Evolutionary conservation across 75 land plant species (phyloP), one percentile per base, ranked within the genome.

Genomic region (Pinus albicaulis): DNA sequence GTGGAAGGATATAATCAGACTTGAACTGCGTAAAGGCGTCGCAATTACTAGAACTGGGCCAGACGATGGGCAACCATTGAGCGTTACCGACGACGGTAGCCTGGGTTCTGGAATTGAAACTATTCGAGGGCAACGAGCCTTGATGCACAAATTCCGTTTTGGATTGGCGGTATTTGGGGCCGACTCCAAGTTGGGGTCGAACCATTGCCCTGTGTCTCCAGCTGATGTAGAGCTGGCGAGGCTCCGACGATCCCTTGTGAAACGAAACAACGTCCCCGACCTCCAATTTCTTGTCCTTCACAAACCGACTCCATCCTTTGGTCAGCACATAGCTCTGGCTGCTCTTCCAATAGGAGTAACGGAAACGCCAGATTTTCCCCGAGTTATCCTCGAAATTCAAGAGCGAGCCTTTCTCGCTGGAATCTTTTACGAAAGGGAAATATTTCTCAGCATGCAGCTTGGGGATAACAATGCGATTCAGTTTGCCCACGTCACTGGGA

Each of bases 291-390:
- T 85, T 85, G 77, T 85, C 87, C 75, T 82, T 81, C 34, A 85
- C 87, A 44, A 85, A 85, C 36, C 87, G 25, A 59, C 87, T 85
- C 87, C 84, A 85, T 11, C 87, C 87, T 68, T 84, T 85, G 16
- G 86, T 85, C 55, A 85, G 71, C 64, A 85, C 86, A 64, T 85
- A 85, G 74, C 84, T 82, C 78, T 82, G 84, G 84, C 84, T 82
- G 71, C 84, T 85, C 72, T 76, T 80, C 87, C 87, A 85, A 75
- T 85, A 85, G 1, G 87, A 82, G 78, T 85, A 85, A 5, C 78
- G 72, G 73, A 85, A 82, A 59, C 87, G 73, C 87, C 84, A 85
- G 15, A 66, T 70, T 74, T 82, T 78, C 11, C 84, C 81, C 3
- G 77, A 41, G 36, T 64, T 68, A 55, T 82, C 84, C 52, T 85